Base-by-base conservation (phyloP, 345 rosid genomes). In the Gossypium raimondii region DNA sequence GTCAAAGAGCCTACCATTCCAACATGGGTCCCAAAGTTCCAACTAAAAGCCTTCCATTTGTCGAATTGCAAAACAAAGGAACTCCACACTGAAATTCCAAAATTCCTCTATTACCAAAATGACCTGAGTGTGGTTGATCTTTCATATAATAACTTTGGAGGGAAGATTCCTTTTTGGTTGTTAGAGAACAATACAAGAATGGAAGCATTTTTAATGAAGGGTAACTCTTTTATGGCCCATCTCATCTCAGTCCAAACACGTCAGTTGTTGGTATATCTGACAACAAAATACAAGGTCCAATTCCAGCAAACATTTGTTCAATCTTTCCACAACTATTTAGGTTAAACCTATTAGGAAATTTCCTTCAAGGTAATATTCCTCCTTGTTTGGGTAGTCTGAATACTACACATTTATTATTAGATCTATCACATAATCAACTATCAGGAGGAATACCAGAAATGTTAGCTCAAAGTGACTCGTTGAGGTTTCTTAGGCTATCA, bases 121-220 rank as follows among this genome's bases (percentile, higher is more conserved):
- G 52, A 48, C 16, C 14, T 48, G 52, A 11, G 16, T 0, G 68
- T 1, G 25, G 0, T 34, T 34, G 38, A 34, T 4, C 38, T 34
- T 34, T 34, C 38, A 34, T 34, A 34, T 34, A 34, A 34, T 34
- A 34, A 34, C 4, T 34, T 34, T 34, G 7, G 38, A 34, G 38
- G 38, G 38, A 34, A 34, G 38, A 22, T 10, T 34, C 84, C 81
- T 1, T 0, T 1, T 62, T 84, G 84, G 86, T 68, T 81, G 27
- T 34, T 84, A 5, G 53, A 22, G 22, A 84, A 81, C 62, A 84
- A 84, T 24, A 67, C 73, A 18, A 16, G 52, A 7, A 69, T 84
- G 25, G 12, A 14, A 11, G 0, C 0, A 0, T 12, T 79, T 5
- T 0, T 5, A 2, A 34, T 34, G 1, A 34, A 4, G 38, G 38